Evolutionary conservation across 805 yeast species (phyloP), one percentile per base, ranked within the genome.

Genomic region (Brettanomyces sp.): DNA sequence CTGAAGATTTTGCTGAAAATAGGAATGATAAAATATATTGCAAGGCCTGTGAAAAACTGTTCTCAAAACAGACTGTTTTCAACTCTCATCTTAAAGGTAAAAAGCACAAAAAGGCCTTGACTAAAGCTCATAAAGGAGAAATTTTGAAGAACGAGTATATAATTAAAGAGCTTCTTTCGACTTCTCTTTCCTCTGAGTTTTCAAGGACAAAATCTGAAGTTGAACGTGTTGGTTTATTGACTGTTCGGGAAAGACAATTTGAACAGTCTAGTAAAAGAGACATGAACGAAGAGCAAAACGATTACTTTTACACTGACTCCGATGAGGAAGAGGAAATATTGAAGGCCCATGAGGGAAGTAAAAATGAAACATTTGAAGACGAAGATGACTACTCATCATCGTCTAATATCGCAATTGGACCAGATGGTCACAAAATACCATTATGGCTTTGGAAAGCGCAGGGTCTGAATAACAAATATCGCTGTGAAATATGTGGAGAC

Each of bases 351-450:
- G 62, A 25, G 7, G 41, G 55, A 0, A 56, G 50, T 21, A 56
- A 54, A 5, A 53, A 49, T 4, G 61, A 54, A n/a, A 58, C 54
- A 3, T 56, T 50, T 3, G 63, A 58, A 12, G 69, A 64, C 1
- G 66, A 58, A 9, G 70, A 63, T 11, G 68, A 63, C 5, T 66
- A 56, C 4, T 54, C 54, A 32, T 72, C 73, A 49, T 79, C 81
- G 18, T 66, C 76, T 46, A 77, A 82, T 46, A 62, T 86, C 46
- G 95, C 96, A 0, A 44, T 86, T 0, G 98, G 95, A 0, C 75
- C 85, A 18, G 97, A 90, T 63, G 97, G 97, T 0, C 75, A 73
- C 37, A 97, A 97, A 1, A 87, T 93, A 28, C 99, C 99, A 1
- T 79, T 73, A 45, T 93, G 99, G 99, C 68, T 93, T 28, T 90